A percentile compares a stretch with the other conserved stretches of the same genome.
Conservation (phyloP, 148 eudicot genomes). For the Rhododendron ovatum region DNA sequence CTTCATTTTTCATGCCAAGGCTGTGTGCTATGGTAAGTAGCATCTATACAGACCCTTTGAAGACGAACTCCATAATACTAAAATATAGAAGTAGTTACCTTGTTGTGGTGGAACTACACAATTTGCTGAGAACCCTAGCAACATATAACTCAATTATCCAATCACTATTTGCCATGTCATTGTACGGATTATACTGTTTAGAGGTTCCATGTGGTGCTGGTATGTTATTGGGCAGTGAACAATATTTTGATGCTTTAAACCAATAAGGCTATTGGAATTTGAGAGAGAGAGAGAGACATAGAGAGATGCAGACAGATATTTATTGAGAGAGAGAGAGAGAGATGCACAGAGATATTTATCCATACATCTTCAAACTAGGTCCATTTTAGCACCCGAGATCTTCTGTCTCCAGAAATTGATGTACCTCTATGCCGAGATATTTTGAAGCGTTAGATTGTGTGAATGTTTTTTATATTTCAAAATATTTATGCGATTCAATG, state of each 20-base stretch:
- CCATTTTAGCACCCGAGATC: too few relatives aligned
- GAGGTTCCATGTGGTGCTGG: background rate
- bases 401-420: too few relatives aligned
- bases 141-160: background rate
- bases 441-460: too few relatives aligned
- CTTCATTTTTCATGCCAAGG: too few relatives aligned
- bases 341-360: background rate
- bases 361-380: too few relatives aligned
- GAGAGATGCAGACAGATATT: background rate
- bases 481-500: too few relatives aligned
- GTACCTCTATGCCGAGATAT: too few relatives aligned
- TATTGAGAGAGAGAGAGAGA: background rate
- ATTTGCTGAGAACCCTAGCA: background rate
- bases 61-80: background rate
- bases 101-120: background rate
- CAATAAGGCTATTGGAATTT: background rate
- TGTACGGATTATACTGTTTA: background rate
- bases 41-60: background rate
- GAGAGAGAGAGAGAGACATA: background rate
- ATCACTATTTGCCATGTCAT: background rate
- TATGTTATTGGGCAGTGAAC: background rate
- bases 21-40: background rate
- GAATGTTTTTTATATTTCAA: too few relatives aligned
- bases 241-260: background rate
- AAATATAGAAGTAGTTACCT: too few relatives aligned